Conservation (phyloP, 768 basidiomycete species). For the Tremella mesenterica region DNA sequence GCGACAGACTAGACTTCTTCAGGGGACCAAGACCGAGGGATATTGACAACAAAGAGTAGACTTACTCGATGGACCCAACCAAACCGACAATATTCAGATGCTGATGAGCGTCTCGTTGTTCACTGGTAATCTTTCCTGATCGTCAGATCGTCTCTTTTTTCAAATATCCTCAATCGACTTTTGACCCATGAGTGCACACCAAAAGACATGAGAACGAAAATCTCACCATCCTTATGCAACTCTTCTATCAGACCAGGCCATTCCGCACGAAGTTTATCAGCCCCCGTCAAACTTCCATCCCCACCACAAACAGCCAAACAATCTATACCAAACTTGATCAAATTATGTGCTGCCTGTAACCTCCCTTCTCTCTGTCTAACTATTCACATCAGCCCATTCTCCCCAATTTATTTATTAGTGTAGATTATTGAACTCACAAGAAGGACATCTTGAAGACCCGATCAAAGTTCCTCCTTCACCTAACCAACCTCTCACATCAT, state of each 20-base stretch:
- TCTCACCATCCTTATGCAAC: conserved; percentile 57
- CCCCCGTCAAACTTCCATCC: conserved; percentile 92
- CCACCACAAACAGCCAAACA: conserved; percentile 95
- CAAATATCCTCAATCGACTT: no score
- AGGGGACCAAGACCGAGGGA: no score
- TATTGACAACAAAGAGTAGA: no score
- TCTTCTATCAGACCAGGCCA: conserved; percentile 78
- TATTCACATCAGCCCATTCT: conserved; percentile 1
- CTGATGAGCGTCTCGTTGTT: conserved; percentile 60
- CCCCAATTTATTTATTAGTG: neutral
- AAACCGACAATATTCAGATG: conserved; percentile 96
- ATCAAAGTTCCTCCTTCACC: conserved; percentile 53
- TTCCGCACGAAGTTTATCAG: conserved; percentile 84
- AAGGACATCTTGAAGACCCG: conserved; percentile 41
- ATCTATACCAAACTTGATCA: conserved; percentile 94
- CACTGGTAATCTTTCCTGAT: conserved; percentile 63
- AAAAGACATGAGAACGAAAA: neutral
- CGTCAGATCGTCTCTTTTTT: neutral
- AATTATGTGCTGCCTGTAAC: conserved; percentile 74
- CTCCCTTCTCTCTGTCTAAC: conserved; percentile 86
- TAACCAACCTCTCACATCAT: conserved; percentile 94
- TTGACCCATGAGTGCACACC: neutral
- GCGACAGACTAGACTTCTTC: no score
- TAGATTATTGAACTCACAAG: conserved; percentile 21
- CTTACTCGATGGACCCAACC: conserved; percentile 84